Conservation (phyloP, 805 yeast genomes). For the Metschnikowia noctiluminum region DNA sequence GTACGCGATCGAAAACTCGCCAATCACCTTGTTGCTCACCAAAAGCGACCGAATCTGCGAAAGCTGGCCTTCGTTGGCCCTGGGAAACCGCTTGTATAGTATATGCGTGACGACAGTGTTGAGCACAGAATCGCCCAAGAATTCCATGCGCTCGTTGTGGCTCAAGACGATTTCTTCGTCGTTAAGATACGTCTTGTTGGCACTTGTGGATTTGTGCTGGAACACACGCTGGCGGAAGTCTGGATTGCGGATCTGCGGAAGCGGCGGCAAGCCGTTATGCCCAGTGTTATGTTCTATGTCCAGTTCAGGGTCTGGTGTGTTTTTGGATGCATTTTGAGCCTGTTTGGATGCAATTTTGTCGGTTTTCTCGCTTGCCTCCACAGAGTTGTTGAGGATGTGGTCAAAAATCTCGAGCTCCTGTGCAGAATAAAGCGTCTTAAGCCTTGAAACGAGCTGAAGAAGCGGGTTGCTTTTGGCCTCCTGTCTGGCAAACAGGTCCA, state of each 20-base stretch:
- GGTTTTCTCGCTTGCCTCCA: neutral
- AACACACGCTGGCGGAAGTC: constrained; percentile 68
- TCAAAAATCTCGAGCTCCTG: constrained; percentile 54
- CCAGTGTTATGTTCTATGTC: neutral
- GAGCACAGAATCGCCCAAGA: constrained; percentile 83
- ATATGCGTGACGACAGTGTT: constrained; percentile 69
- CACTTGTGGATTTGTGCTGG: constrained; percentile 71
- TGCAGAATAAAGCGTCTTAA: constrained; percentile 51
- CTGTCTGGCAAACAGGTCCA: constrained; percentile 43
- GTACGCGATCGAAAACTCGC: constrained; percentile 67
- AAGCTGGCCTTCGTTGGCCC: constrained; percentile 75
- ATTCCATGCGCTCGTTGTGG: constrained; percentile 87
- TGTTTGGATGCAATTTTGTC: neutral
- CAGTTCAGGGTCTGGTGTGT: neutral
- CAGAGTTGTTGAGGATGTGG: constrained; percentile 43
- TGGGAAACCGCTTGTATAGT: constrained; percentile 62
- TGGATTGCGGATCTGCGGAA: constrained; percentile 65
- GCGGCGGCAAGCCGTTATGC: constrained; percentile 47
- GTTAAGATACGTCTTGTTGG: constrained; percentile 54
- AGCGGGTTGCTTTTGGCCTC: constrained; percentile 53
- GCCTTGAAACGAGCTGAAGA: constrained; percentile 54
- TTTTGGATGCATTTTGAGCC: neutral
- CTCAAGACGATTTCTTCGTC: constrained; percentile 54
- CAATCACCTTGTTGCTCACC: constrained; percentile 69
- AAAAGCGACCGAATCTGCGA: constrained; percentile 66